A percentile compares a stretch with the other conserved stretches of the same genome.
Evolutionary conservation across 2,329 filamentous ascomycete genomes (phyloP).

Genomic region (Gremmenia infestans): DNA sequence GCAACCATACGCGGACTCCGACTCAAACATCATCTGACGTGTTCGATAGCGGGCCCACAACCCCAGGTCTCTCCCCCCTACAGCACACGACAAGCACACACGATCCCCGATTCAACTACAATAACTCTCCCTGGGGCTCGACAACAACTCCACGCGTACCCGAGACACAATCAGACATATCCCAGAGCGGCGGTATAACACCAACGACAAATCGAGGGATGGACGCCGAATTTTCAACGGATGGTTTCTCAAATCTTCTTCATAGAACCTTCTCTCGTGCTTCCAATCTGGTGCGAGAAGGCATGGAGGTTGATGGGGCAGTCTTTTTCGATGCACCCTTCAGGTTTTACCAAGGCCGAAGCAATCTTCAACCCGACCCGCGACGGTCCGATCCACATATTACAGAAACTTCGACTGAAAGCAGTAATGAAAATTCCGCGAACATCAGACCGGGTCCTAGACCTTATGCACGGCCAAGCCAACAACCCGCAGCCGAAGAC

Average conservation of each 20-base stretch:
- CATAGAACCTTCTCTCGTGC: conserved; percentile 25
- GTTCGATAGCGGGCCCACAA: background rate
- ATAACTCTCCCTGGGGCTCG: conserved; percentile 21
- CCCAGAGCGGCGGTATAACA: conserved; percentile 8
- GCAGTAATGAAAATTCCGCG: conserved; percentile 2
- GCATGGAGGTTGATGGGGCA: conserved; percentile 24
- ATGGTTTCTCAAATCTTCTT: conserved; percentile 18
- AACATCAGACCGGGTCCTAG: conserved; percentile 11
- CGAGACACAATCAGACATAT: conserved; percentile 13
- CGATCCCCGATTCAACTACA: conserved; percentile 15
- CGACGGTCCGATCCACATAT: conserved; percentile 7
- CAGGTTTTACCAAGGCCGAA: conserved; percentile 22
- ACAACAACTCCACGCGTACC: conserved; percentile 11
- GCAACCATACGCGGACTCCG: background rate
- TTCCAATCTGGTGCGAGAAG: conserved; percentile 27
- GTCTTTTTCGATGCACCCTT: conserved; percentile 28
- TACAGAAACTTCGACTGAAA: conserved; percentile 8
- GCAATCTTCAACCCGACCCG: conserved; percentile 18
- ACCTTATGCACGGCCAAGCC: conserved; percentile 1
- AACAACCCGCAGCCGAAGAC: background rate
- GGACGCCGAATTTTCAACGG: conserved; percentile 15
- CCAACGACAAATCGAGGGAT: conserved; percentile 3
- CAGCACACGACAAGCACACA: conserved; percentile 10
- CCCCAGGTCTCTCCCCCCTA: conserved; percentile 14
- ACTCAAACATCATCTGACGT: conserved; percentile 3